Evolutionary conservation across 148 eudicot genomes (phyloP).

Genomic region (Fagopyrum tataricum): DNA sequence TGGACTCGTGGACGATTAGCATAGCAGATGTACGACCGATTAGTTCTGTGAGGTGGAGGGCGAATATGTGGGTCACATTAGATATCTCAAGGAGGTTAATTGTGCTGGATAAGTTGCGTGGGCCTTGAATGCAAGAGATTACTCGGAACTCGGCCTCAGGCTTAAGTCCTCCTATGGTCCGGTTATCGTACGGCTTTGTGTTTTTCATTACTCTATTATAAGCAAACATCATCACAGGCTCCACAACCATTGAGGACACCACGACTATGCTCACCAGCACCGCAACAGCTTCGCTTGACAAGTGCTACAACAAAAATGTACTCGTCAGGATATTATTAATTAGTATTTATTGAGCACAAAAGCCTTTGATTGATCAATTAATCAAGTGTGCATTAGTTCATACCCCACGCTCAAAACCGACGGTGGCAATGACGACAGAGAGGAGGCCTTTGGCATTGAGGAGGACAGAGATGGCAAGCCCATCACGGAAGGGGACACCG

Average conservation of each 20-base stretch:
- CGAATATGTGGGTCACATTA: constrained; percentile 16
- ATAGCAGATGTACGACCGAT: constrained; percentile 35
- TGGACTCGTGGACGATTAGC: constrained; percentile 29
- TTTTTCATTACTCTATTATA: constrained; percentile 14
- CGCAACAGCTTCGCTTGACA: constrained; percentile 23
- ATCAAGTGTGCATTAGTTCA: no score
- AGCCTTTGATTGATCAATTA: no score
- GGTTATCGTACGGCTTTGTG: constrained; percentile 25
- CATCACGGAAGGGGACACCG: constrained; percentile 21
- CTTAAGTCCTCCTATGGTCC: constrained; percentile 30
- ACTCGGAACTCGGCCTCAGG: constrained; percentile 34
- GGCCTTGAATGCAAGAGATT: constrained; percentile 33
- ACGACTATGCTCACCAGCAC: constrained; percentile 26
- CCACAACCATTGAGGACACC: constrained; percentile 36
- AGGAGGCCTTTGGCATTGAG: constrained; percentile 43
- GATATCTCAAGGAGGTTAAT: constrained; percentile 31
- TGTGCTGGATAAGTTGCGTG: constrained; percentile 23
- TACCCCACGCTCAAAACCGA: constrained; percentile 45
- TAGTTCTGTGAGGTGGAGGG: constrained; percentile 33
- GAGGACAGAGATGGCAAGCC: constrained; percentile 36
- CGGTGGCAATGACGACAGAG: constrained; percentile 31
- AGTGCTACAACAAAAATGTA: constrained; percentile 22
- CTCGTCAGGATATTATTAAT: no score
- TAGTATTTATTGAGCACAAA: no score
- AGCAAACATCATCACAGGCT: constrained; percentile 25